Base-by-base conservation (phyloP, 306 rosid species). In the Arachis stenosperma region DNA sequence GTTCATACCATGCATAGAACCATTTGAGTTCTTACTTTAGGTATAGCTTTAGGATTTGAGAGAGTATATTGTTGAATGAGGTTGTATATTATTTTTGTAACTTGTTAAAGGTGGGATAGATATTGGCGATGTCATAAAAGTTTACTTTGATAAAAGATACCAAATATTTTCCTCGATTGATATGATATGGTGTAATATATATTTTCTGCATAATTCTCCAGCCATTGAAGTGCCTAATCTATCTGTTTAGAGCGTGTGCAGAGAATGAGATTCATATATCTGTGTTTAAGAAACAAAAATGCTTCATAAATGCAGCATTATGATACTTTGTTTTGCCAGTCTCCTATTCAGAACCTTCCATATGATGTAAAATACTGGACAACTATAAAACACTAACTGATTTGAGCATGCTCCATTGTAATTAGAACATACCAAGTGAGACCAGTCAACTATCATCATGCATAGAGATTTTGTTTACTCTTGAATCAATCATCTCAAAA, bases 41-140 rank as follows among this genome's bases (percentile, higher is more conserved):
- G 37, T 87, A 87, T 75, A 89, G 85, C 69, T 84, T 84, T 89
- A 86, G 96, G 90, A 86, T 82, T 87, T 81, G 83, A 81, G 88
- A 79, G 88, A 81, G 78, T 87, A 82, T 89, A 81, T 90, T 88
- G 87, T 93, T 93, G 92, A 83, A 33, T 33, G 37, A 33, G 92
- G 90, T 85, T 94, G 96, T 91, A 94, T 94, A 94, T 89, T 91
- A 87, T 84, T 93, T 88, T 93, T 93, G 96, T 81, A 83, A 87
- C 86, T 81, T 86, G 77, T 85, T 85, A 74, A 42, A 77, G 83
- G 75, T 90, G 87, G 91, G 90, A 81, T 86, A 81, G 88, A 81
- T 33, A 33, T 76, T 88, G 93, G 75, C 90, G 87, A 66, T 88
- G 88, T 86, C 84, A 91, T 85, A 79, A 92, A 92, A 88, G 77